Percentiles rank a stretch among this genome's conserved stretches.
Conservation (phyloP, 495 filamentous ascomycete species). For the Tuber melanosporum region DNA sequence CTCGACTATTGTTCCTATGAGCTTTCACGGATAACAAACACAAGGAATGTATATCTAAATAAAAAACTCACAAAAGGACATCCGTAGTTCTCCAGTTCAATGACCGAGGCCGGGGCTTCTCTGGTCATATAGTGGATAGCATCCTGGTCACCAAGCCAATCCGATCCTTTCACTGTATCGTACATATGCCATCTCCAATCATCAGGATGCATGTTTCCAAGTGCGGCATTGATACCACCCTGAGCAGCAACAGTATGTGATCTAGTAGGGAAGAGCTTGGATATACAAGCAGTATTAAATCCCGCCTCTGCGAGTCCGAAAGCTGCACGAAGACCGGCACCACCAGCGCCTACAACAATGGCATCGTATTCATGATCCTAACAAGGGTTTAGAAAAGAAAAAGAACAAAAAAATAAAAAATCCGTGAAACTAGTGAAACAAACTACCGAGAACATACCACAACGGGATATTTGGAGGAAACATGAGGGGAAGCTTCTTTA, state of each 20-base stretch:
- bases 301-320: constrained; percentile 96
- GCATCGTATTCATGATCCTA: constrained; percentile 79
- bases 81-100: constrained; percentile 94
- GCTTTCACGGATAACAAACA: neutral
- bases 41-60: neutral
- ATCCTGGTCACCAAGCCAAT: constrained; percentile 98
- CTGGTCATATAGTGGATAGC: constrained; percentile 99
- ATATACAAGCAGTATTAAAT: constrained; percentile 97
- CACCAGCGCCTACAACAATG: constrained; percentile 89
- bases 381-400: constrained; percentile 17
- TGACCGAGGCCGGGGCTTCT: constrained; percentile 83
- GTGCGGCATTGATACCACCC: constrained; percentile 89
- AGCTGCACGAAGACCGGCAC: constrained; percentile 86
- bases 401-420: neutral
- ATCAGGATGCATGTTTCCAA: constrained; percentile 88
- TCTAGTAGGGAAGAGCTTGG: constrained; percentile 93
- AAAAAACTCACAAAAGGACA: constrained; percentile 65
- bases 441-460: constrained; percentile 66
- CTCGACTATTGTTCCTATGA: constrained; percentile 51
- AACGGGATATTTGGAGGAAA: constrained; percentile 81
- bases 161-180: constrained; percentile 96
- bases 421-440: constrained; percentile 41
- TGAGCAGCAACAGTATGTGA: constrained; percentile 93
- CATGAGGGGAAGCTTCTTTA: constrained; percentile 78
- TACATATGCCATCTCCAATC: constrained; percentile 99